Evolutionary conservation across 2,329 filamentous ascomycete species (phyloP).

Genomic region (Aspergillus sp.): DNA sequence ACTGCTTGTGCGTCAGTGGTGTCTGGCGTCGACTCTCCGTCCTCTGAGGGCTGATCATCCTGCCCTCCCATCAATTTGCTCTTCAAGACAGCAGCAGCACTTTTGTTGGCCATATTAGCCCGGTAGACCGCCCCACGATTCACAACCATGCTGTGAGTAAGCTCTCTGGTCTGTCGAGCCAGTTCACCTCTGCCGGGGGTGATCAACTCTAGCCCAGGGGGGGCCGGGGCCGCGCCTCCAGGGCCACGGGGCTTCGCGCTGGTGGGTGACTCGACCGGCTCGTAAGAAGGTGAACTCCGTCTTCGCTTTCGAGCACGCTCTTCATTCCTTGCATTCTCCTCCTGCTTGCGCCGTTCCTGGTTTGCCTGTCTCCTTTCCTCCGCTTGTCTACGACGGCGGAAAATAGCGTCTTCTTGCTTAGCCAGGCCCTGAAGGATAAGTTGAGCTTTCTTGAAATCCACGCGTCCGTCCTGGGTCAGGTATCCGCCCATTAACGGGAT

Average conservation of each 20-base stretch:
- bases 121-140: constrained; percentile 67
- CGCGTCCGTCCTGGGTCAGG: constrained; percentile 89
- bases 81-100: constrained; percentile 84
- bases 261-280: constrained; percentile 32
- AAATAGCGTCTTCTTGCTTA: constrained; percentile 91
- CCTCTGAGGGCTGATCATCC: constrained; percentile 19
- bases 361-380: constrained; percentile 82
- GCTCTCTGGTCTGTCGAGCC: constrained; percentile 56
- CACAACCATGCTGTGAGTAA: constrained; percentile 87
- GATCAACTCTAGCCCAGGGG: constrained; percentile 56
- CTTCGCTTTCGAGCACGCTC: constrained; percentile 43
- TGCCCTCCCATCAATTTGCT: constrained; percentile 64
- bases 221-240: constrained; percentile 35
- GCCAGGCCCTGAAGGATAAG: constrained; percentile 84
- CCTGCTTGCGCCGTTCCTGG: constrained; percentile 73
- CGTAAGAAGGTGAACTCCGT: constrained; percentile 47
- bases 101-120: constrained; percentile 85
- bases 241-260: constrained; percentile 22
- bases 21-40: constrained; percentile 24
- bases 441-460: constrained; percentile 83
- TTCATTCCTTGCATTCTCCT: constrained; percentile 57
- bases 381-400: constrained; percentile 79
- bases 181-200: constrained; percentile 55
- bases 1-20: constrained; percentile 25
- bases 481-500: constrained; percentile 91